Evolutionary conservation across 2,329 filamentous ascomycete species (phyloP).

Genomic region (Parafenestella ontariensis): DNA sequence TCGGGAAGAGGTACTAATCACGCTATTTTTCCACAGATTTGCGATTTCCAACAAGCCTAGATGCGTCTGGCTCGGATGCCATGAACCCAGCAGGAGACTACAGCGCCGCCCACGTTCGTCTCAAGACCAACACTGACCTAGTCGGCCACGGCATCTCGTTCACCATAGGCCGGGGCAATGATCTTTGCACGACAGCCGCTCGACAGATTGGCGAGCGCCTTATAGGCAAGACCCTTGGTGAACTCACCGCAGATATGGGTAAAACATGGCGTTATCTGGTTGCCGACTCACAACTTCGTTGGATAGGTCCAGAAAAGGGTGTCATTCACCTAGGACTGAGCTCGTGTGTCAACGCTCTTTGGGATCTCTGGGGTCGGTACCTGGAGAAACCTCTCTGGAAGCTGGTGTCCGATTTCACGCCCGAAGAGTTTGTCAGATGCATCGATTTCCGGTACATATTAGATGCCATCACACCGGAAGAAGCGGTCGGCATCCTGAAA

Average conservation of each 20-base stretch:
- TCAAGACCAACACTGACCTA: conserved; percentile 2
- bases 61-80: background rate
- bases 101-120: conserved; percentile 1
- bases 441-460: conserved; percentile 94
- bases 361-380: conserved; percentile 89
- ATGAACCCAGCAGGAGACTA: conserved; percentile 1
- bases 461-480: conserved; percentile 83
- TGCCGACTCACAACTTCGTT: conserved; percentile 83
- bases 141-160: conserved; percentile 59
- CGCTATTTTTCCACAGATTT: background rate
- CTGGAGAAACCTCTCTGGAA: conserved; percentile 89
- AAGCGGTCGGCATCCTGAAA: conserved; percentile 64
- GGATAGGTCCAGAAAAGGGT: conserved; percentile 92
- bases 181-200: conserved; percentile 86
- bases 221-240: conserved; percentile 73
- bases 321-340: conserved; percentile 89
- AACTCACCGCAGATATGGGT: conserved; percentile 79
- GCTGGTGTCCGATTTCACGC: conserved; percentile 84
- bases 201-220: conserved; percentile 76
- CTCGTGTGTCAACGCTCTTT: conserved; percentile 85
- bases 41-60: conserved; percentile 2
- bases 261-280: conserved; percentile 87
- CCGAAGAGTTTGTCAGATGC: conserved; percentile 82
- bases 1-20: background rate
- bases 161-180: conserved; percentile 86